These are phyloP conservation scores for Umbelopsis sp. DNA, from an alignment of 371 early-diverging fungal genomes.

Conservation along the genomic window DNA sequence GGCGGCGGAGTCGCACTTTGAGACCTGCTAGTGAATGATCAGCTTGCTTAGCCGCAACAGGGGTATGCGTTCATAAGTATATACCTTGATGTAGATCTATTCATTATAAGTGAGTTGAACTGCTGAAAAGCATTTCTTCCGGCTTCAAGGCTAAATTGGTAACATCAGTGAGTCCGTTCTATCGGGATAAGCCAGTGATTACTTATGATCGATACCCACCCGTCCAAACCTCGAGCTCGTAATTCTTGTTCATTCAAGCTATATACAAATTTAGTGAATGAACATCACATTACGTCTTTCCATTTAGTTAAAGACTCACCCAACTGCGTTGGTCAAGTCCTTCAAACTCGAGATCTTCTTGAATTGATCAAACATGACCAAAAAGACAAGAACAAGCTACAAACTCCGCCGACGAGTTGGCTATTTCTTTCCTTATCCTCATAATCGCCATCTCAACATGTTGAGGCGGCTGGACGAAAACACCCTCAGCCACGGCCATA, in stretches of 20 bases:
- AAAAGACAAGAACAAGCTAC: neutral
- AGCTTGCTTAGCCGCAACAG: neutral
- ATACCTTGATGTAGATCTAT: constrained; percentile 1
- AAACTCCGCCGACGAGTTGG: constrained; percentile 1
- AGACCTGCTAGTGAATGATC: neutral
- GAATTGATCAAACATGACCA: constrained; percentile 14
- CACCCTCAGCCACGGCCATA: neutral
- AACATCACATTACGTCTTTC: too few species aligned
- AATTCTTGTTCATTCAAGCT: constrained; percentile 13
- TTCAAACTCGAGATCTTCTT: constrained; percentile 14
- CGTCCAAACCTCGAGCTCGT: constrained; percentile 7
- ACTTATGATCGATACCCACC: neutral
- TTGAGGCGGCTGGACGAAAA: constrained; percentile 14
- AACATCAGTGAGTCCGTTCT: neutral
- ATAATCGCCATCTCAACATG: neutral
- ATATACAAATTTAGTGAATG: neutral
- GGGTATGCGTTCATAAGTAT: neutral
- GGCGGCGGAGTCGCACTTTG: constrained; percentile 9
- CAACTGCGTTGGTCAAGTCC: neutral
- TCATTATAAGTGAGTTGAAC: constrained; percentile 12
- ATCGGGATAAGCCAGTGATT: neutral
- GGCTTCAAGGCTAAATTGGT: constrained; percentile 4
- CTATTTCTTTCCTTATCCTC: neutral
- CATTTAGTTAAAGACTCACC: neutral
- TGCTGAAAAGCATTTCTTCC: constrained; percentile 5